These are phyloP conservation scores for Apophysomyces variabilis DNA, from an alignment of 371 early-diverging fungal species.

Conservation along the genomic window DNA sequence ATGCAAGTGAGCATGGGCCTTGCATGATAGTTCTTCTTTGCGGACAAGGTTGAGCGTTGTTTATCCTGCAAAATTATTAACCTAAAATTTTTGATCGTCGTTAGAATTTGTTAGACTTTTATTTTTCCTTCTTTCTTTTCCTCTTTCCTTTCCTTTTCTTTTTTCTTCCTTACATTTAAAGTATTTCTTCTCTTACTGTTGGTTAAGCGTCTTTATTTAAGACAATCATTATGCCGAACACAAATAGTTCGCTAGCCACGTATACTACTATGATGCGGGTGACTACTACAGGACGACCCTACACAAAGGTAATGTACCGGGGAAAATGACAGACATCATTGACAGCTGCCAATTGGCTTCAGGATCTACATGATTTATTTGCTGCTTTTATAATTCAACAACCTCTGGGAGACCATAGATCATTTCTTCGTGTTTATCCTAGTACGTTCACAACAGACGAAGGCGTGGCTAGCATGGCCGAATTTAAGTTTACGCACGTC, in stretches of 20 bases:
- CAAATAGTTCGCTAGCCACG: constrained; percentile 17
- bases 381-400: constrained; percentile 46
- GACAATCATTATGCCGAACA: constrained; percentile 18
- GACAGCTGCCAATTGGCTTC: background rate
- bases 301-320: constrained; percentile 28
- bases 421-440: constrained; percentile 57
- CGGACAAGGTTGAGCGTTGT: constrained; percentile 1
- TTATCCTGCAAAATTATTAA: background rate
- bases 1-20: constrained; percentile 11
- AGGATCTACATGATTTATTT: constrained; percentile 56
- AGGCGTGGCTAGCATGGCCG: constrained; percentile 51
- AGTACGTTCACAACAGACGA: constrained; percentile 63
- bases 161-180: constrained; percentile 2
- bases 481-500: constrained; percentile 57
- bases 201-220: constrained; percentile 2
- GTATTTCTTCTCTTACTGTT: constrained; percentile 3
- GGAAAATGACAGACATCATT: background rate
- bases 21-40: background rate
- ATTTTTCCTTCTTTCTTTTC: constrained; percentile 7
- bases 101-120: background rate
- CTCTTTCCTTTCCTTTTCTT: constrained; percentile 5
- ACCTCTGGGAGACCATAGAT: constrained; percentile 48
- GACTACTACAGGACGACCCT: constrained; percentile 42
- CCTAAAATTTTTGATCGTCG: constrained; percentile 3
- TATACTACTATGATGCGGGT: constrained; percentile 38